A percentile compares a stretch with the other conserved stretches of the same genome.
Conservation (phyloP, 306 rosid species). For the Quercus dentata region DNA sequence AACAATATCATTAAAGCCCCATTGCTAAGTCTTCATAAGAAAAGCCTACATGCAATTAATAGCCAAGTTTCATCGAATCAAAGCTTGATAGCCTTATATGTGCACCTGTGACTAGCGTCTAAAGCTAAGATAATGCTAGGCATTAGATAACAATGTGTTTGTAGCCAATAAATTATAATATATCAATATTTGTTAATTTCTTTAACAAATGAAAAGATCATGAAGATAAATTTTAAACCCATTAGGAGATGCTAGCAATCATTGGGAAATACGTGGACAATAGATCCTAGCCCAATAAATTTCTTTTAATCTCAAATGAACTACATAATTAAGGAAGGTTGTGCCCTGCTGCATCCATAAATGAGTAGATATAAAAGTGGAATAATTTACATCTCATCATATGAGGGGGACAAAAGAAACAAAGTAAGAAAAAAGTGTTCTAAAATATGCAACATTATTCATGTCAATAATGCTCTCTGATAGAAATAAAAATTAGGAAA, state of each 20-base stretch:
- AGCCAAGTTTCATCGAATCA: neutral
- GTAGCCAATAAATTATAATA: neutral
- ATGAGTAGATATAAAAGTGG: slow-evolving; percentile 5
- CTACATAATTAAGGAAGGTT: neutral
- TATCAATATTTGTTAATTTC: neutral
- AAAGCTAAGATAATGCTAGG: neutral
- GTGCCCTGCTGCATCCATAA: neutral
- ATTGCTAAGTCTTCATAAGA: neutral
- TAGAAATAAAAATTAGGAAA: neutral
- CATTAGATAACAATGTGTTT: neutral
- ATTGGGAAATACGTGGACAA: neutral
- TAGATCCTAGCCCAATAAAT: neutral
- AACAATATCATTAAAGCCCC: neutral
- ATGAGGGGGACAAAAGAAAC: neutral
- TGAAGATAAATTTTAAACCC: neutral
- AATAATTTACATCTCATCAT: neutral
- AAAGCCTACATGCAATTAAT: neutral
- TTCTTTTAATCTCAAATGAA: neutral
- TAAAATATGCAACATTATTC: neutral
- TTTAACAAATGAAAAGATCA: neutral
- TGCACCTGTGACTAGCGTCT: neutral
- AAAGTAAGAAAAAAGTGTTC: neutral
- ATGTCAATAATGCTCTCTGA: slow-evolving; percentile 5
- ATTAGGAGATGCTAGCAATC: neutral
- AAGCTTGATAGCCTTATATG: neutral